phyloP scores from a whole-genome alignment of 1,284 basidiomycete species.

The Thelephora terrestris region DNA sequence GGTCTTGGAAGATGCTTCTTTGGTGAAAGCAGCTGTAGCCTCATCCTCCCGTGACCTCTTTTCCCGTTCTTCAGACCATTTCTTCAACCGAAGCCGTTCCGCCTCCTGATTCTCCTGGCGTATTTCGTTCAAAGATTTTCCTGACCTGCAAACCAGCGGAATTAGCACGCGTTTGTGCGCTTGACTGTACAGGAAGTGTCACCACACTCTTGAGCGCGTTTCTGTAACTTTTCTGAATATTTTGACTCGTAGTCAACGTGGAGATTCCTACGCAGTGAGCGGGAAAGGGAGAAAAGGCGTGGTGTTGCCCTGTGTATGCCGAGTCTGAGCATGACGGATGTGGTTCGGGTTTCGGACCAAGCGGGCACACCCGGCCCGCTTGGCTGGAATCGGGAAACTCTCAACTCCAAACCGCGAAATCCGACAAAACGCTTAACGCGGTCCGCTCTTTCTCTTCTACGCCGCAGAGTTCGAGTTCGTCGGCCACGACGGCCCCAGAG shows the following conservation, averaged over 20 bases:
- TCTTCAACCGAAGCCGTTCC: conserved; percentile 18
- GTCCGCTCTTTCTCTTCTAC: background rate
- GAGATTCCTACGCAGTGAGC: background rate
- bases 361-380: background rate
- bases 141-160: conserved; percentile 18
- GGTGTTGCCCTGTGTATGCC: background rate
- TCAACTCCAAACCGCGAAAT: background rate
- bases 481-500: background rate
- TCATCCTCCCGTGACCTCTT: background rate
- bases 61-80: conserved; percentile 2
- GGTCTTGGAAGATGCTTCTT: conserved; percentile 9
- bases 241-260: conserved; percentile 24
- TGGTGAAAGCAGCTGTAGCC: conserved; percentile 7
- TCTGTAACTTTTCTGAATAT: conserved; percentile 38
- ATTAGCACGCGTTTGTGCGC: too few relatives aligned
- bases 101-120: conserved; percentile 20
- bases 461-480: background rate
- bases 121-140: conserved; percentile 21
- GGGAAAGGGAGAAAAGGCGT: background rate
- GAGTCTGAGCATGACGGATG: background rate
- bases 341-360: background rate
- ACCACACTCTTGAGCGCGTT: conserved; percentile 36
- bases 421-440: background rate
- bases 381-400: background rate
- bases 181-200: background rate